phyloP scores from a whole-genome alignment of 495 filamentous ascomycete genomes.

The Clavariopsis aquatica region DNA sequence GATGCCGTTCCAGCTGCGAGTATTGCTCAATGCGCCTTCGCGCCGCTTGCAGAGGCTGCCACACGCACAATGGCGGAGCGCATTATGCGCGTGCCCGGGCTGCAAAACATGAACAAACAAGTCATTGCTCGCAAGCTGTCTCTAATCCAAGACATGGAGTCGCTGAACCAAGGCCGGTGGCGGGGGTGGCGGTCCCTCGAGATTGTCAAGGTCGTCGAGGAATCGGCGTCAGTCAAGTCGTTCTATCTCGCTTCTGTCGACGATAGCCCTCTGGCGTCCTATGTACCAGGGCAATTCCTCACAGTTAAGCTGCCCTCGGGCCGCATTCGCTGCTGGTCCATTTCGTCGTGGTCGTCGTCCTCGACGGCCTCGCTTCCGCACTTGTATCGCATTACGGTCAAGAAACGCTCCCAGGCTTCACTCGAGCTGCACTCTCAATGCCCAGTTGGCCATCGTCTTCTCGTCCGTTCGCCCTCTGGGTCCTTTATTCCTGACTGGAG shows the following conservation, averaged over 20 bases:
- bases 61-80: neutral
- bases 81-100: neutral
- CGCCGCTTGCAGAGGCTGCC: neutral
- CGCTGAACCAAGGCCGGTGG: neutral
- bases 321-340: slow-evolving; percentile 12
- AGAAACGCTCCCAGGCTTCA: neutral
- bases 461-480: slow-evolving; percentile 1
- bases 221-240: neutral
- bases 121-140: slow-evolving; percentile 3
- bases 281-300: slow-evolving; percentile 9
- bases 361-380: neutral
- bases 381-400: slow-evolving; percentile 8
- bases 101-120: slow-evolving; percentile 14
- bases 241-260: slow-evolving; percentile 5
- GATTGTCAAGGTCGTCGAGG: slow-evolving; percentile 1
- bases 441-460: neutral
- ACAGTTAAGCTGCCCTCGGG: neutral
- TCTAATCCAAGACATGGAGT: slow-evolving; percentile 3
- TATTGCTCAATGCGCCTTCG: slow-evolving; percentile 2
- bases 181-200: slow-evolving; percentile 2
- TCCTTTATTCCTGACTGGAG: neutral
- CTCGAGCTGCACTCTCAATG: neutral
- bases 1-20: neutral
- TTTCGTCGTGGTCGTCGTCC: neutral
- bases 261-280: slow-evolving; percentile 1